Base-by-base conservation (phyloP, 2,329 filamentous ascomycete species). In the Plectosphaerella cucumerina region DNA sequence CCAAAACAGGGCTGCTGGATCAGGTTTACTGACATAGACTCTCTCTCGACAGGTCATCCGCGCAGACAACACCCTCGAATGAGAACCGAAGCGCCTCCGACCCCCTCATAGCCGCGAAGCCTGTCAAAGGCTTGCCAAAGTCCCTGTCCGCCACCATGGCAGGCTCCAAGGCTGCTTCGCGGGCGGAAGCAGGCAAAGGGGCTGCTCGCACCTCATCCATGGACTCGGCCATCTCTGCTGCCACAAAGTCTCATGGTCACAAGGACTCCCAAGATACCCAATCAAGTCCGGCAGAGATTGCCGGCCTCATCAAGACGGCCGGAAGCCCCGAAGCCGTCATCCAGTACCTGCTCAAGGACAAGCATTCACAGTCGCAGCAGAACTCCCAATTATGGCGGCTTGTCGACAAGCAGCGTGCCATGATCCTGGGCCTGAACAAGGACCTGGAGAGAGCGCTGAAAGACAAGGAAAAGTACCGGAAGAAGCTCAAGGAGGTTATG, bases 361-460 rank as follows among this genome's bases (percentile, higher is more conserved):
- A 97, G 68, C 85, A 93, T 56, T 88, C 90, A 46, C 88, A 91
- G 50, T 83, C 89, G 5, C 87, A 90, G 59, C 94, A 97, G 64
- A 97, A 97, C 65, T 78, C 86, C 17, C 93, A 99, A 66, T 73
- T 99, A 61, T 99, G 94, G 94, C 86, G 91, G 47, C 73, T 99
- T 44, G 91, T 99, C 47, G 93, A 97, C 67, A 97, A 99, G 73
- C 94, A 99, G 69, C 81, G 93, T 55, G 85, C 90, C 15, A 92
- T 99, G 85, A 91, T 99, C 50, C 70, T 96, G 18, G 93, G 92
- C 8, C 77, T 99, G 56, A 97, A 97, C 64, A 96, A 94, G 67
- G 94, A 99, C 65, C 75, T 99, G 12, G 93, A 97, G 68, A 84
- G 89, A 48, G 85, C 92, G 1, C 70, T 96, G 57, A 96, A 96